These are phyloP conservation scores for Evernia prunastri DNA, from an alignment of 495 filamentous ascomycete genomes.

Conservation along the genomic window DNA sequence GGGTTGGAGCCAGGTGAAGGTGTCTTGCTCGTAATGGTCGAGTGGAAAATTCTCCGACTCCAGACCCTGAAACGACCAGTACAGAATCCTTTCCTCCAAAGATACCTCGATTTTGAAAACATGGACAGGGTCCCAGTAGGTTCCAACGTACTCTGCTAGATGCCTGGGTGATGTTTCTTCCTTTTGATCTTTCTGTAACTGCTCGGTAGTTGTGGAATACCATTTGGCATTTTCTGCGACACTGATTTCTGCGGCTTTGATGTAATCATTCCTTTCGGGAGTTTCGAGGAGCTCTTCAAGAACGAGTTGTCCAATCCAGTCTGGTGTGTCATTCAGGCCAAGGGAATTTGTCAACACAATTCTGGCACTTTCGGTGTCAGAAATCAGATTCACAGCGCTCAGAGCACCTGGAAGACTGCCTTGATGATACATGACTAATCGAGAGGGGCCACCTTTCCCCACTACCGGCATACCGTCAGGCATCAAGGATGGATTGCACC, in stretches of 20 bases:
- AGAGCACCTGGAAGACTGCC: conserved; percentile 25
- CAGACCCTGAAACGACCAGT: conserved; percentile 16
- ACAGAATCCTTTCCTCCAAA: conserved; percentile 5
- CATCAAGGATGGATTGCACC: conserved; percentile 14
- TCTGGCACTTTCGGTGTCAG: conserved; percentile 27
- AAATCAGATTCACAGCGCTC: conserved; percentile 25
- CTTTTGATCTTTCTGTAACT: neutral
- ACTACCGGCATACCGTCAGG: conserved; percentile 23
- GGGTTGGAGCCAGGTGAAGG: conserved; percentile 20
- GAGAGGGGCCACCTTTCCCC: conserved; percentile 15
- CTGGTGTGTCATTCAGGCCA: conserved; percentile 27
- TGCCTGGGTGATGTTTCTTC: conserved; percentile 1
- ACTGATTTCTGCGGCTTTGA: conserved; percentile 5
- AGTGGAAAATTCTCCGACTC: conserved; percentile 14
- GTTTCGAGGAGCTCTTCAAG: conserved; percentile 24
- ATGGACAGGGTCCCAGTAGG: conserved; percentile 9
- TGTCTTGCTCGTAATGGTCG: conserved; percentile 23
- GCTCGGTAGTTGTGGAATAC: neutral
- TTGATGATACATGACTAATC: conserved; percentile 28
- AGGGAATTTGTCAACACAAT: conserved; percentile 30
- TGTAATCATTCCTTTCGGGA: conserved; percentile 16
- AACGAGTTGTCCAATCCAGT: conserved; percentile 30
- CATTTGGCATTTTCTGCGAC: conserved; percentile 5
- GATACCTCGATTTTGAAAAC: conserved; percentile 12
- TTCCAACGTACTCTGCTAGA: conserved; percentile 14